A percentile compares a stretch with the other conserved stretches of the same genome.
Evolutionary conservation across 2,329 filamentous ascomycete genomes (phyloP).

Genomic region (Diaporthe nobilis): DNA sequence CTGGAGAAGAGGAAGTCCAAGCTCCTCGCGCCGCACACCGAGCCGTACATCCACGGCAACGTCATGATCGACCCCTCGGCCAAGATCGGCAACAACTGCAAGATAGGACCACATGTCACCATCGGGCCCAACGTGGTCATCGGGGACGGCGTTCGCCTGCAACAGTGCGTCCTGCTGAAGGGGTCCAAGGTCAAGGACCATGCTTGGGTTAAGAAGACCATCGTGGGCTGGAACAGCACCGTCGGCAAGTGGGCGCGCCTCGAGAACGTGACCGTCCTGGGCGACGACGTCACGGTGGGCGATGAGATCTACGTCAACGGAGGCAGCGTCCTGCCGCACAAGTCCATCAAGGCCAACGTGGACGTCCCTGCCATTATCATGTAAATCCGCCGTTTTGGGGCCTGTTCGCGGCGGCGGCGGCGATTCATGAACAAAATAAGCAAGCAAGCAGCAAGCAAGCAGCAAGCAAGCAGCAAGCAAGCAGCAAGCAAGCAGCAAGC

Average conservation of each 20-base stretch:
- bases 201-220: conserved; percentile 98
- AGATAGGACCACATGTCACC: conserved; percentile 96
- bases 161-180: conserved; percentile 90
- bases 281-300: conserved; percentile 96
- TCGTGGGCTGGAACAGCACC: conserved; percentile 97
- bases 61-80: conserved; percentile 94
- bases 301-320: conserved; percentile 99
- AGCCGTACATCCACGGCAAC: conserved; percentile 91
- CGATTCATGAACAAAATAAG: conserved; percentile 8
- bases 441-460: neutral
- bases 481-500: neutral
- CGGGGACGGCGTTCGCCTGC: conserved; percentile 93
- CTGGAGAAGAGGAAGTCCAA: conserved; percentile 92
- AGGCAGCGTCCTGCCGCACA: conserved; percentile 94
- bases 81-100: conserved; percentile 98
- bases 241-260: conserved; percentile 96
- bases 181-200: conserved; percentile 98
- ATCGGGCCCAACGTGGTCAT: conserved; percentile 94
- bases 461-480: neutral
- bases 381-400: conserved; percentile 55
- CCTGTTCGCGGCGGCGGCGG: neutral
- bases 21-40: conserved; percentile 79
- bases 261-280: conserved; percentile 98
- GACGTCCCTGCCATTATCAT: conserved; percentile 82
- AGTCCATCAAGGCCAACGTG: conserved; percentile 99